Percentiles rank a stretch among this genome's conserved stretches.
Conservation (phyloP, 495 filamentous ascomycete genomes). For the Amphirosellinia nigrospora region DNA sequence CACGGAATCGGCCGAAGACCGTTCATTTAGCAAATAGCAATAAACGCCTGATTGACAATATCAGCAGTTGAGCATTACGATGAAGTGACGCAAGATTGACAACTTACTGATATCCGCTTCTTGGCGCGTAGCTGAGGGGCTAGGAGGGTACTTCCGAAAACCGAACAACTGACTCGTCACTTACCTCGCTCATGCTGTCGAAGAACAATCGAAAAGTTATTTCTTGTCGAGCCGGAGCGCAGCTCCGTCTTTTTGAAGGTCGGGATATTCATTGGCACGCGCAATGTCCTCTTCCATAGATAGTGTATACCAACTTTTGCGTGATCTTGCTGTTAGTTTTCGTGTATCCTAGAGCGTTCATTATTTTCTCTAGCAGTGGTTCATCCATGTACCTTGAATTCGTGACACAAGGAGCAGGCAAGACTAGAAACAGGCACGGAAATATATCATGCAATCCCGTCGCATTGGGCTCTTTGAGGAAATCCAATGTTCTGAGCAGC, state of each 20-base stretch:
- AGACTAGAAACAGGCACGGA: constrained; percentile 88
- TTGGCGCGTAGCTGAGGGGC: neutral
- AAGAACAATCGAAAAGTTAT: constrained; percentile 87
- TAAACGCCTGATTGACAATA: constrained; percentile 7
- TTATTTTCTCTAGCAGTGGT: constrained; percentile 70
- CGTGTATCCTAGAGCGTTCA: constrained; percentile 77
- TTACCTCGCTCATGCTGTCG: constrained; percentile 25
- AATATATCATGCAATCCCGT: constrained; percentile 48
- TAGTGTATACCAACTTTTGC: constrained; percentile 87
- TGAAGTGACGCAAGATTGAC: constrained; percentile 12
- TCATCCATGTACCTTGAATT: constrained; percentile 94
- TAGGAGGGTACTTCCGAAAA: neutral
- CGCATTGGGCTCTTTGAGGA: constrained; percentile 55
- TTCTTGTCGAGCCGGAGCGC: constrained; percentile 72
- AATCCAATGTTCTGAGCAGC: constrained; percentile 75
- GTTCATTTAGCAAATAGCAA: neutral
- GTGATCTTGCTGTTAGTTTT: constrained; percentile 71
- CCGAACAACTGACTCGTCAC: constrained; percentile 5
- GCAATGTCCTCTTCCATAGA: constrained; percentile 66
- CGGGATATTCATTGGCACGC: constrained; percentile 29
- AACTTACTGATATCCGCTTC: neutral
- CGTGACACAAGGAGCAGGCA: constrained; percentile 84
- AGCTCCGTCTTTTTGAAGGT: constrained; percentile 69
- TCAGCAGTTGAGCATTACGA: constrained; percentile 4
- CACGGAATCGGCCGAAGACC: constrained; percentile 11